A percentile compares a stretch with the other conserved stretches of the same genome.
Evolutionary conservation across 2,329 filamentous ascomycete species (phyloP).

Genomic region (Penicillium brasilianum): DNA sequence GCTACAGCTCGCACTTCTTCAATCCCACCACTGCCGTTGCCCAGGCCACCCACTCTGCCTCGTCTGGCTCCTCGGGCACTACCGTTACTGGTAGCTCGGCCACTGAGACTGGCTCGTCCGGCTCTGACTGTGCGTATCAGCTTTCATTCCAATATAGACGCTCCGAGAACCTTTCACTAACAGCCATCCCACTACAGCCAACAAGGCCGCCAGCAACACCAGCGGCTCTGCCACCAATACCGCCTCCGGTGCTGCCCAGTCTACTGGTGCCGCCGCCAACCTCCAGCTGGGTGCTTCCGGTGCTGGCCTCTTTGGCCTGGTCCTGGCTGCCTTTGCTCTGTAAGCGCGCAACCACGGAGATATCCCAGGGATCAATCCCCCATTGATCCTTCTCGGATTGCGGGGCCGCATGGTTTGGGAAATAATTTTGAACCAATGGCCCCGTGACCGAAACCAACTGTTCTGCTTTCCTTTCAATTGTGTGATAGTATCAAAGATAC

Average conservation of each 20-base stretch:
- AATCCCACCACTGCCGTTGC: slow-evolving; percentile 33
- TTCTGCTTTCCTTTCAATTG: slow-evolving; percentile 16
- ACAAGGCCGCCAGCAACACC: slow-evolving; percentile 19
- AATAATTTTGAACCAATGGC: not conserved
- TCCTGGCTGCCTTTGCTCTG: slow-evolving; percentile 45
- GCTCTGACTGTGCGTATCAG: slow-evolving; percentile 12
- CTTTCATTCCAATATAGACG: not conserved
- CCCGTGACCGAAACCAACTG: not conserved
- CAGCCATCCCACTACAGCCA: slow-evolving; percentile 12
- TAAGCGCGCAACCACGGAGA: slow-evolving; percentile 27
- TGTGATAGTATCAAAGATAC: slow-evolving; percentile 23
- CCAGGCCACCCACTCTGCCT: slow-evolving; percentile 29
- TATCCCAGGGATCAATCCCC: not conserved
- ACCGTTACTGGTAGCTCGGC: slow-evolving; percentile 24
- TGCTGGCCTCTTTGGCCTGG: slow-evolving; percentile 41
- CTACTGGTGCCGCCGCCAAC: slow-evolving; percentile 39
- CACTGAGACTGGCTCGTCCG: slow-evolving; percentile 15
- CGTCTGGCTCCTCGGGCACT: slow-evolving; percentile 27
- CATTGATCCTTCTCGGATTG: not conserved
- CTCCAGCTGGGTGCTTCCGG: slow-evolving; percentile 41
- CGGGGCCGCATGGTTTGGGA: not conserved
- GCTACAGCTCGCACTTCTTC: slow-evolving; percentile 57
- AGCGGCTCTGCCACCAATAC: slow-evolving; percentile 25
- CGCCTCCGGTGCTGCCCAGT: slow-evolving; percentile 25
- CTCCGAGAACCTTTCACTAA: not conserved